phyloP scores from a whole-genome alignment of 805 yeast species.

The Candida montana region DNA sequence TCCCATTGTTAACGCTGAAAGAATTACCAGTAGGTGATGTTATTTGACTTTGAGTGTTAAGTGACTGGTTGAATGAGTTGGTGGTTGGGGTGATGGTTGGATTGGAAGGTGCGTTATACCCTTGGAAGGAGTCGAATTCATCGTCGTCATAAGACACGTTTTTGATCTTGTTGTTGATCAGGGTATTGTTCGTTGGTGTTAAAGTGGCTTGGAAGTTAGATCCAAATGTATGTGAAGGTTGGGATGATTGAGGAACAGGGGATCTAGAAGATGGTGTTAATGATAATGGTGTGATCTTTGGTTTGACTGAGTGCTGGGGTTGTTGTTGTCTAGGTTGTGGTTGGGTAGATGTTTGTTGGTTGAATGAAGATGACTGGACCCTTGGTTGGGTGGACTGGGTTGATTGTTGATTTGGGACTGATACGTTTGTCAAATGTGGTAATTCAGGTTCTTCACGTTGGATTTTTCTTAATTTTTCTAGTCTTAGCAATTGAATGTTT shows the following conservation, averaged over 20 bases:
- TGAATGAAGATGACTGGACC: neutral
- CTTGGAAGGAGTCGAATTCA: slow-evolving; percentile 15
- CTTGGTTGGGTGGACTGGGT: no score
- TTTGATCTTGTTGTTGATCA: slow-evolving; percentile 3
- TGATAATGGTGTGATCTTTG: slow-evolving; percentile 18
- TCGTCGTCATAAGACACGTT: slow-evolving; percentile 16
- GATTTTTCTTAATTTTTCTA: slow-evolving; percentile 20
- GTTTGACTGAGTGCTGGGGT: slow-evolving; percentile 6
- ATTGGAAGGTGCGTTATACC: neutral
- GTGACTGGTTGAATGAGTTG: neutral
- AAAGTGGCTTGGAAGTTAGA: slow-evolving; percentile 12
- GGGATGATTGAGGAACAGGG: neutral
- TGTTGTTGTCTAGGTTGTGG: slow-evolving; percentile 7
- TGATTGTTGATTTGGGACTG: neutral
- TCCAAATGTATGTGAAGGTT: slow-evolving; percentile 11
- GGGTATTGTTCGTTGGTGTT: neutral
- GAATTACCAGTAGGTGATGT: no score
- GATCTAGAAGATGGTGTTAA: slow-evolving; percentile 14
- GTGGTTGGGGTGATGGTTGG: neutral
- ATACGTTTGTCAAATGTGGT: neutral
- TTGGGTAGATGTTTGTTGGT: slow-evolving; percentile 1
- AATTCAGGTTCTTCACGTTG: neutral
- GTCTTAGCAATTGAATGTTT: slow-evolving; percentile 36
- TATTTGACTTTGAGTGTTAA: neutral
- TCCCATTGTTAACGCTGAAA: no score